Base-by-base conservation (phyloP, 1,284 basidiomycete species). In the Cystobasidiaceae sp. region DNA sequence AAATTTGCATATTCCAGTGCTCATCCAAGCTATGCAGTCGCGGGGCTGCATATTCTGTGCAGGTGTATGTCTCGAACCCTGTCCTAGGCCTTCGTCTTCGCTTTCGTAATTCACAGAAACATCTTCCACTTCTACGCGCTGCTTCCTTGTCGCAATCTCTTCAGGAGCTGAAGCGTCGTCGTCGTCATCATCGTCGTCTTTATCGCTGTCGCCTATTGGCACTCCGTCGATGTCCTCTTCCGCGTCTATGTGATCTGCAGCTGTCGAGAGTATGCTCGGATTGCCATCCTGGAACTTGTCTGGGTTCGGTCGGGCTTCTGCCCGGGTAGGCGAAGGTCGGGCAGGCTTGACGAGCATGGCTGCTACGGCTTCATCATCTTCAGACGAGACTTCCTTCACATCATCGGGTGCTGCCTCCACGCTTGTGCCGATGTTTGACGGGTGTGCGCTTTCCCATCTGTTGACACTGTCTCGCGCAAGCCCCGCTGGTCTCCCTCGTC, bases 211-310 rank as follows among this genome's bases (percentile, higher is more conserved):
- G 11, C 9, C n/a, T 9, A 41, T 48, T 7, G 37, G 15, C 13
- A 48, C 28, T 45, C 59, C 60, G 17, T 17, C 69, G 48, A 2
- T 54, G 66, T 9, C 62, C 30, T 23, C 69, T 39, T 48, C 64
- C 11, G 11, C 64, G 41, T 15, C 62, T 13, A 56, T 69, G 32
- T 11, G 19, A 32, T 30, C 45, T 9, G 9, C 37, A n/a, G n/a
- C n/a, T n/a, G n/a, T n/a, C n/a, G n/a, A n/a, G n/a, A n/a, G n/a
- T n/a, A n/a, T n/a, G n/a, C n/a, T n/a, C n/a, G n/a, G n/a, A n/a
- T n/a, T n/a, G n/a, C n/a, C n/a, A n/a, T n/a, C n/a, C n/a, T n/a
- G n/a, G n/a, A n/a, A n/a, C n/a, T n/a, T n/a, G n/a, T n/a, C n/a
- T n/a, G n/a, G n/a, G n/a, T n/a, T n/a, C n/a, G n/a, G n/a, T n/a